Percentiles rank a stretch among this genome's conserved stretches.
phyloP scores from a whole-genome alignment of 2,329 filamentous ascomycete species.

The Hirsutella minnesotensis region DNA sequence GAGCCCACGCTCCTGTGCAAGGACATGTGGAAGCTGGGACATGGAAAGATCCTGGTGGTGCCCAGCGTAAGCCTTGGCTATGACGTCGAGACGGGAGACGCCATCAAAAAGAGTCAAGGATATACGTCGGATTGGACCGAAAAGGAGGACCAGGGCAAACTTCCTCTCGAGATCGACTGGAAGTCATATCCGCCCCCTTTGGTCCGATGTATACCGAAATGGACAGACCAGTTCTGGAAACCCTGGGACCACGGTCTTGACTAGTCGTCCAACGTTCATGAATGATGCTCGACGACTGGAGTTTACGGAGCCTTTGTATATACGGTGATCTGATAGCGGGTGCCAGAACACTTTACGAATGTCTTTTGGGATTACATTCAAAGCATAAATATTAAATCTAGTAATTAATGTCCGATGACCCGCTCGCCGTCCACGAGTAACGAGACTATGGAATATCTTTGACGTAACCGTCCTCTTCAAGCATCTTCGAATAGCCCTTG shows the following conservation, averaged over 20 bases:
- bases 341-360: too few relatives aligned
- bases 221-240: slow-evolving; percentile 27
- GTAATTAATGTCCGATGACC: too few relatives aligned
- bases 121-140: neutral
- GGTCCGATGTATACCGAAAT: slow-evolving; percentile 36
- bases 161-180: slow-evolving; percentile 29
- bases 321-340: too few relatives aligned
- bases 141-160: neutral
- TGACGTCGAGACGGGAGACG: neutral
- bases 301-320: too few relatives aligned
- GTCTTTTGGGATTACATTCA: too few relatives aligned
- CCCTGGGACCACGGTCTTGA: slow-evolving; percentile 18
- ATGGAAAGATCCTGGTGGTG: slow-evolving; percentile 41
- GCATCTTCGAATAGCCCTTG: too few relatives aligned
- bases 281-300: too few relatives aligned
- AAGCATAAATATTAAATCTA: too few relatives aligned
- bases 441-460: too few relatives aligned
- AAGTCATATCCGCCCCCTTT: slow-evolving; percentile 26
- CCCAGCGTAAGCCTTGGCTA: slow-evolving; percentile 46
- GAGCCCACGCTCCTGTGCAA: slow-evolving; percentile 46
- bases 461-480: too few relatives aligned
- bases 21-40: slow-evolving; percentile 39
- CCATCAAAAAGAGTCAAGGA: neutral
- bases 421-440: too few relatives aligned
- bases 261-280: neutral